Evolutionary conservation across 2,329 filamentous ascomycete species (phyloP).

Genomic region (Colletotrichum filicis): DNA sequence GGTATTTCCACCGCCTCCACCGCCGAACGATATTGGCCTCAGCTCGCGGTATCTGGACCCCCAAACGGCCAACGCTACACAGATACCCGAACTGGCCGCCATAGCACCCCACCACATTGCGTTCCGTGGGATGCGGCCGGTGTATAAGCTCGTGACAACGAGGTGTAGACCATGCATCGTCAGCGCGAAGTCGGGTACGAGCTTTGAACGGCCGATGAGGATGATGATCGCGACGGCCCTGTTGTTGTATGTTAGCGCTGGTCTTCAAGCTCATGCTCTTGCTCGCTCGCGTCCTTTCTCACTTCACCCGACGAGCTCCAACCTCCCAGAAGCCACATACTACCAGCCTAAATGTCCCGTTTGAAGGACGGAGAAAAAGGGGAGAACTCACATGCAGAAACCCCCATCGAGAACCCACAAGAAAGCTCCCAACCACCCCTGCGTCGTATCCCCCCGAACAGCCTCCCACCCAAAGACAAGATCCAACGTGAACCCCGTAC

Average conservation of each 20-base stretch:
- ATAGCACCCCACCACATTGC: slow-evolving; percentile 86
- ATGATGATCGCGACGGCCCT: slow-evolving; percentile 87
- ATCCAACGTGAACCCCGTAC: slow-evolving; percentile 62
- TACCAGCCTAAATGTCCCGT: not conserved
- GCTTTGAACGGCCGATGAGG: slow-evolving; percentile 88
- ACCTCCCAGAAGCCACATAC: not conserved
- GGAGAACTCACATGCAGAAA: slow-evolving; percentile 57
- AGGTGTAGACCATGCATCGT: slow-evolving; percentile 89
- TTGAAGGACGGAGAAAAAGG: not conserved
- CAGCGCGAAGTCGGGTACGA: slow-evolving; percentile 93
- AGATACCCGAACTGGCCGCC: slow-evolving; percentile 55
- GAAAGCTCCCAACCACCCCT: slow-evolving; percentile 69
- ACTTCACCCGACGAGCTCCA: not conserved
- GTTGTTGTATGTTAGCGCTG: slow-evolving; percentile 11
- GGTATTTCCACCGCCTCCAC: slow-evolving; percentile 47
- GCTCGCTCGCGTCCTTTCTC: not conserved
- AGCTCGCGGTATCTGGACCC: slow-evolving; percentile 92
- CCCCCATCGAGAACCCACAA: slow-evolving; percentile 68
- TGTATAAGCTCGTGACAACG: slow-evolving; percentile 81
- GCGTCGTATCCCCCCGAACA: slow-evolving; percentile 70
- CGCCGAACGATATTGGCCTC: slow-evolving; percentile 87
- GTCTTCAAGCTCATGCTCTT: too few relatives aligned
- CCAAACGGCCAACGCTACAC: slow-evolving; percentile 80
- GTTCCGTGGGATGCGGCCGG: slow-evolving; percentile 78
- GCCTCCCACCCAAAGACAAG: slow-evolving; percentile 68